Evolutionary conservation across 1,284 basidiomycete genomes (phyloP).

Genomic region (Moesziomyces antarcticus): DNA sequence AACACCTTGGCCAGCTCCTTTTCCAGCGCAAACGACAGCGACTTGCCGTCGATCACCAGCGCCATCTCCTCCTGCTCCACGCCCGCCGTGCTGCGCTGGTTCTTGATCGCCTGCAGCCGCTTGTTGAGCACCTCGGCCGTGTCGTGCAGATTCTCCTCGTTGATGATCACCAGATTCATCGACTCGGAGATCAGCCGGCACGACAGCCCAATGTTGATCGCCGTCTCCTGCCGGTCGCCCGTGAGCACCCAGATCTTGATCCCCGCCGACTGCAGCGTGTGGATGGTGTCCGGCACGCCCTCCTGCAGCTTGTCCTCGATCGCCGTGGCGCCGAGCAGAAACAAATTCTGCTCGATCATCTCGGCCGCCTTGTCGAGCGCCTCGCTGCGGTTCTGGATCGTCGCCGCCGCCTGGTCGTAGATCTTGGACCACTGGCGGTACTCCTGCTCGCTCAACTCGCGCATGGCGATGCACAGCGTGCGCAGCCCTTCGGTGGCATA

Average conservation of each 20-base stretch:
- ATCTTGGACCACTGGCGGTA: slow-evolving; percentile 88
- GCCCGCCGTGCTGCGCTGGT: slow-evolving; percentile 81
- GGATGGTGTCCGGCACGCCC: slow-evolving; percentile 97
- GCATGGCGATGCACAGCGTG: slow-evolving; percentile 94
- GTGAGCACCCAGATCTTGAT: slow-evolving; percentile 99
- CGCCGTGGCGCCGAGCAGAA: slow-evolving; percentile 92
- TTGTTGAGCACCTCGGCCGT: slow-evolving; percentile 89
- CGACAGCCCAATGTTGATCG: slow-evolving; percentile 98
- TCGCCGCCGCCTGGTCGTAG: slow-evolving; percentile 90
- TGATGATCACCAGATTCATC: slow-evolving; percentile 94
- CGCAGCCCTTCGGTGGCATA: slow-evolving; percentile 90
- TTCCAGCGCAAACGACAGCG: slow-evolving; percentile 88
- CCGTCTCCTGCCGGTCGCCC: slow-evolving; percentile 97
- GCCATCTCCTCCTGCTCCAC: slow-evolving; percentile 90
- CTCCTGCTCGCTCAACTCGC: slow-evolving; percentile 89
- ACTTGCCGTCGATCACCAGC: slow-evolving; percentile 96
- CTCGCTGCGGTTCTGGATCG: slow-evolving; percentile 90
- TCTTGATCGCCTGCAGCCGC: slow-evolving; percentile 89
- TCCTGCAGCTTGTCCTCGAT: slow-evolving; percentile 99
- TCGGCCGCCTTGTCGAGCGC: slow-evolving; percentile 95
- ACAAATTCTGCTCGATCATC: slow-evolving; percentile 92
- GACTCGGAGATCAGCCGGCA: slow-evolving; percentile 96
- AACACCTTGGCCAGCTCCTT: slow-evolving; percentile 90
- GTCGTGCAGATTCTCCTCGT: slow-evolving; percentile 85
- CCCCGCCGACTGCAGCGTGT: slow-evolving; percentile 95